These are phyloP conservation scores for Mucor indicus DNA, from an alignment of 371 early-diverging fungal genomes.

Conservation along the genomic window DNA sequence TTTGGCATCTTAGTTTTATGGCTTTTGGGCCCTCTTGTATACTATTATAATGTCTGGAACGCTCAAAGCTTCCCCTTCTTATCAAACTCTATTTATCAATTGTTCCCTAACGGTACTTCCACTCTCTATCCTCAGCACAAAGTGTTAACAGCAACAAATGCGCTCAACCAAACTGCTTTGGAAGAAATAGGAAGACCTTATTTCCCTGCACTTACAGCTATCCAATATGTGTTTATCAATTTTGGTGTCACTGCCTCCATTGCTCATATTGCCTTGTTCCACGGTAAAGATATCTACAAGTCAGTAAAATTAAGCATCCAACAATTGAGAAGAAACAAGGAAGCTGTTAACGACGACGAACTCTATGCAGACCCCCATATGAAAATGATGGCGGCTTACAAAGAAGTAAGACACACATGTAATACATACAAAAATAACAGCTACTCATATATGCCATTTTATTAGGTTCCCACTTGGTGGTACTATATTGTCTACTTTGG, in stretches of 20 bases:
- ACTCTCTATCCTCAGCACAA: conserved; percentile 34
- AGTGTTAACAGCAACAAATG: conserved; percentile 37
- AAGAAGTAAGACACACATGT: conserved; percentile 28
- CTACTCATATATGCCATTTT: too few relatives aligned
- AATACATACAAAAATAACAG: too few relatives aligned
- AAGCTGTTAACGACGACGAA: conserved; percentile 13
- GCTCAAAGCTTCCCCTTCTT: conserved; percentile 45
- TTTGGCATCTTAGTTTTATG: conserved; percentile 35
- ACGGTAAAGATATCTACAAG: conserved; percentile 31
- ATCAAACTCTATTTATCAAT: conserved; percentile 34
- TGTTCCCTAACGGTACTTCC: conserved; percentile 23
- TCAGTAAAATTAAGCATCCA: not conserved
- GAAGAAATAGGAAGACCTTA: conserved; percentile 37
- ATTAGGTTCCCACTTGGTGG: conserved; percentile 70
- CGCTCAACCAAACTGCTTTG: conserved; percentile 30
- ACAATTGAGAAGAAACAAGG: not conserved
- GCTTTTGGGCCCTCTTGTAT: conserved; percentile 37
- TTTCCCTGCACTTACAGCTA: conserved; percentile 23
- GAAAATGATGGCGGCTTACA: conserved; percentile 39
- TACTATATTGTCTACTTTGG: conserved; percentile 58
- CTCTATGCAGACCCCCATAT: conserved; percentile 49
- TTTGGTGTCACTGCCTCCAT: conserved; percentile 52
- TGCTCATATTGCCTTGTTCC: conserved; percentile 46
- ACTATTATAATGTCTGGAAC: conserved; percentile 43
- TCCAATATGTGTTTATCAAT: conserved; percentile 34